Conservation (phyloP, 2,329 filamentous ascomycete species). For the Epichloe bromicola region DNA sequence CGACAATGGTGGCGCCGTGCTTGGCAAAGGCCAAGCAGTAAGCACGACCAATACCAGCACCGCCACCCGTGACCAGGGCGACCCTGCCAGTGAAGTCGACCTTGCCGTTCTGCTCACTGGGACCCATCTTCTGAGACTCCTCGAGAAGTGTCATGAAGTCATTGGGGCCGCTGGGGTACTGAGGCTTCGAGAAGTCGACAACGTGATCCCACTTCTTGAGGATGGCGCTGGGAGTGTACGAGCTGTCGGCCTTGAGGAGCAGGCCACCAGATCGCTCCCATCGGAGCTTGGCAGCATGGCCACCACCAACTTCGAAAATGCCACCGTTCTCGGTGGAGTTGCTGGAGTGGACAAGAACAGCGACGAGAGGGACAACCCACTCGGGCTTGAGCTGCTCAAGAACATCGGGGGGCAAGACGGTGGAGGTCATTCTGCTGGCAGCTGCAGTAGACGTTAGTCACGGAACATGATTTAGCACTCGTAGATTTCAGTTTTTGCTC, state of each 20-base stretch:
- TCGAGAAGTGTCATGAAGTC: constrained; percentile 83
- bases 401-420: constrained; percentile 89
- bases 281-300: constrained; percentile 81
- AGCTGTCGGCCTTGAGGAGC: constrained; percentile 77
- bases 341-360: constrained; percentile 72
- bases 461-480: background rate
- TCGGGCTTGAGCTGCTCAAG: constrained; percentile 77
- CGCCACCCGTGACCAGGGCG: constrained; percentile 75
- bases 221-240: constrained; percentile 77
- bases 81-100: constrained; percentile 76
- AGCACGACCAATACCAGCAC: constrained; percentile 79
- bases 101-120: constrained; percentile 59
- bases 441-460: constrained; percentile 32
- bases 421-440: constrained; percentile 89
- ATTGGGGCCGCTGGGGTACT: constrained; percentile 72
- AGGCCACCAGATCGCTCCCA: constrained; percentile 91
- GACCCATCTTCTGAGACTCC: constrained; percentile 63
- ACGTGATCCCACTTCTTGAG: constrained; percentile 83
- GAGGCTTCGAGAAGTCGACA: constrained; percentile 65
- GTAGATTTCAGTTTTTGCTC: no score
- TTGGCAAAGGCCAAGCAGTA: constrained; percentile 84
- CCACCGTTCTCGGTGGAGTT: constrained; percentile 72
- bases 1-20: constrained; percentile 71
- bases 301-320: constrained; percentile 90
- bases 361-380: constrained; percentile 90